Evolutionary conservation across 2,329 filamentous ascomycete species (phyloP), one percentile per base, ranked within the genome.

Genomic region (Aspergillus brunneoviolaceus): DNA sequence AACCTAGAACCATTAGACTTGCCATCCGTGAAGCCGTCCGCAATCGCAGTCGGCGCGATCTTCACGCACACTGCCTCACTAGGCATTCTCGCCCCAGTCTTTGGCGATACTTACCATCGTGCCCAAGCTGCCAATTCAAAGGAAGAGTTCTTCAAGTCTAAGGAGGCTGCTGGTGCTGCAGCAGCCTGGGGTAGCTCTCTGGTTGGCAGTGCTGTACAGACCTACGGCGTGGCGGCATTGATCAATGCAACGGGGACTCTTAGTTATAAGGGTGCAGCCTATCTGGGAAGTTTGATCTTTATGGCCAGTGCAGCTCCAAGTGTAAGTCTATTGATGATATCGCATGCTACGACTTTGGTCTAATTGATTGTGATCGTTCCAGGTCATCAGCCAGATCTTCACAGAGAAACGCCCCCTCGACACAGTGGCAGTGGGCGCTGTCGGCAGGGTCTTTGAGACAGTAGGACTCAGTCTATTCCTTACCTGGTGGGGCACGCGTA

Each of bases 401-500:
- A 88, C 90, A 51, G 94, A 98, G 86, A 96, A 94, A 85, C 89
- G 93, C 62, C 91, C 94, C 55, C 79, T 95, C 60, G 94, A 98
- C 79, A 94, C 91, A 64, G 87, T 98, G 68, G 92, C 91, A 69
- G 89, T 97, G 67, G 90, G 90, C 74, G 86, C 90, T 64, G 80
- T 95, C 54, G 89, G 91, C 73, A 93, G 95, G 80, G 81, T 95
- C 69, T 86, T 96, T 69, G 95, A 98, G 86, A 97, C 95, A 3
- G 86, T 98, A 61, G 95, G 94, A 65, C 86, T 98, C 60, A 92
- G 90, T 65, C 77, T 96, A 72, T 92, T 98, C 86, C 84, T 98
- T 71, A 96, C 92, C 75, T 98, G 91, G 90, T 98, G 94, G 94
- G 94, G 94, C 73, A 97, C 94, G 73, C 89, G 90, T 75, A 95